These are phyloP conservation scores for Heterobasidion irregulare DNA, from an alignment of 1,284 basidiomycete species.

Conservation along the genomic window DNA sequence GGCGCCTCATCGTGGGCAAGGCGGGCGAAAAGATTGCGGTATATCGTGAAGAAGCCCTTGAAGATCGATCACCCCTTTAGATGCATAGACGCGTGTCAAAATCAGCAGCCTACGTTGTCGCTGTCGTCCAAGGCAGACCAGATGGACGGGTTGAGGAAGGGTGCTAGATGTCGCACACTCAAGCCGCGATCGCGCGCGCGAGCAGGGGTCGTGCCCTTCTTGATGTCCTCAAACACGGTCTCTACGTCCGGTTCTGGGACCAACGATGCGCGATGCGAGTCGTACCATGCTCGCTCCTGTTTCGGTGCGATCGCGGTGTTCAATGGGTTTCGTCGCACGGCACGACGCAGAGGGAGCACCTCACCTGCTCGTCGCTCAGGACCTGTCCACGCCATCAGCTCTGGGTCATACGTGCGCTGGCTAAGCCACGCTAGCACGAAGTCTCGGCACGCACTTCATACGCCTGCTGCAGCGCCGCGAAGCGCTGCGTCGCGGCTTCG, in stretches of 20 bases:
- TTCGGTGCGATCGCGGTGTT: slow-evolving; percentile 1
- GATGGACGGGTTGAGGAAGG: slow-evolving; percentile 78
- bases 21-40: slow-evolving; percentile 81
- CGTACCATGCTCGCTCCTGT: slow-evolving; percentile 97
- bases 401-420: neutral
- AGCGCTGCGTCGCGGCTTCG: slow-evolving; percentile 83
- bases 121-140: slow-evolving; percentile 70
- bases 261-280: slow-evolving; percentile 87
- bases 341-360: slow-evolving; percentile 13
- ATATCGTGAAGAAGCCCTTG: slow-evolving; percentile 89
- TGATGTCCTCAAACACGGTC: slow-evolving; percentile 80
- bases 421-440: neutral
- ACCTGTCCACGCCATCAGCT: slow-evolving; percentile 38
- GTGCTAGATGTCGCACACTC: slow-evolving; percentile 73
- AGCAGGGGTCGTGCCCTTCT: slow-evolving; percentile 61
- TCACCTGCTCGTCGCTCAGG: slow-evolving; percentile 86
- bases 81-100: neutral
- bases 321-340: slow-evolving; percentile 3
- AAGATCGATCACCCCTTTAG: neutral
- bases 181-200: slow-evolving; percentile 72
- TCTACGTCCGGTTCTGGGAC: slow-evolving; percentile 77
- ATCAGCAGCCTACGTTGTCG: slow-evolving; percentile 45
- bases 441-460: slow-evolving; percentile 62
- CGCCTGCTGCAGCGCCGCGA: slow-evolving; percentile 87
- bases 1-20: slow-evolving; percentile 76